Percentiles rank a stretch among this genome's conserved stretches.
These are phyloP conservation scores for Brachypodium distachyon DNA, from an alignment of 202 grass and related monocot genomes.

Conservation along the genomic window DNA sequence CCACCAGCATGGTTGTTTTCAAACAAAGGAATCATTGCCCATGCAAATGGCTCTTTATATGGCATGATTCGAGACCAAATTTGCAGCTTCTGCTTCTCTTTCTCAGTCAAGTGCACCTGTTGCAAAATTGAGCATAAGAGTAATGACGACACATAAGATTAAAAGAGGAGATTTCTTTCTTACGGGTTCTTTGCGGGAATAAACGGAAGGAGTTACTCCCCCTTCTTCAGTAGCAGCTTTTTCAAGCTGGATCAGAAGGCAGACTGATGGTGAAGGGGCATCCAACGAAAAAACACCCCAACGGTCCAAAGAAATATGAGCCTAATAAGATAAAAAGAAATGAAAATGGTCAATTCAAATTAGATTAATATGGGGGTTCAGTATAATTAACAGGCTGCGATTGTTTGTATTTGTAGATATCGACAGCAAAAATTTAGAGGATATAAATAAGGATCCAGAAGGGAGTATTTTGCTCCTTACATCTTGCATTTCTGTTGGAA, in stretches of 20 bases:
- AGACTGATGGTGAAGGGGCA: constrained; percentile 78
- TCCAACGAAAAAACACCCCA: constrained; percentile 85
- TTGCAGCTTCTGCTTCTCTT: constrained; percentile 97
- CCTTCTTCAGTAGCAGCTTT: constrained; percentile 94
- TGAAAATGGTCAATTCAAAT: constrained; percentile 7
- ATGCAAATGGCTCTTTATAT: constrained; percentile 89
- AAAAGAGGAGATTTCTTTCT: constrained; percentile 30
- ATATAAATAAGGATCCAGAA: background rate
- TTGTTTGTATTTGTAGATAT: background rate
- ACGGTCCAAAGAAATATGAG: constrained; percentile 54
- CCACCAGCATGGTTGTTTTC: constrained; percentile 56
- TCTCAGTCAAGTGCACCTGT: constrained; percentile 84
- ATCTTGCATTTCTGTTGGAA: constrained; percentile 72
- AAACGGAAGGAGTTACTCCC: constrained; percentile 85
- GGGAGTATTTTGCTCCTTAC: constrained; percentile 50
- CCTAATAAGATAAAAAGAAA: constrained; percentile 35
- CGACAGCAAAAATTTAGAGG: constrained; percentile 9
- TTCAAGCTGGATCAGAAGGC: constrained; percentile 91
- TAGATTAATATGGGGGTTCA: constrained; percentile 4
- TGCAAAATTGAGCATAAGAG: constrained; percentile 17
- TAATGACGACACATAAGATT: background rate
- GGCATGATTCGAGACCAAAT: constrained; percentile 93
- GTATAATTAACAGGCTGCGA: constrained; percentile 2
- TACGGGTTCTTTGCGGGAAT: constrained; percentile 99
- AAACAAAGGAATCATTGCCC: constrained; percentile 83